These are phyloP conservation scores for Apodospora peruviana DNA, from an alignment of 495 filamentous ascomycete species.

Conservation along the genomic window DNA sequence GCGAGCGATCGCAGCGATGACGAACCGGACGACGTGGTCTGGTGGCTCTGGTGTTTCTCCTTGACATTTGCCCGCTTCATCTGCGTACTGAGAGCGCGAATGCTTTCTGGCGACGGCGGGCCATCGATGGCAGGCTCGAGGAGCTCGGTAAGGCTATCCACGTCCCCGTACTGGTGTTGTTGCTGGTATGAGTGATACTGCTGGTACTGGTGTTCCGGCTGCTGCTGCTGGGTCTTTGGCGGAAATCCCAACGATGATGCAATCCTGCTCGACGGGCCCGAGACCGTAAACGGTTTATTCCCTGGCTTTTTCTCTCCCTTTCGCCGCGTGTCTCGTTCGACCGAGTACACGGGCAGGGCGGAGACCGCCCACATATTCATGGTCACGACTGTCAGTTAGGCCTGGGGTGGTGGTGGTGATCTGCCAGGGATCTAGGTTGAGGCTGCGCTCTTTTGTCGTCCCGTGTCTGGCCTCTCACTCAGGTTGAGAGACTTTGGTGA, in stretches of 20 bases:
- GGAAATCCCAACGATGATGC: constrained; percentile 1
- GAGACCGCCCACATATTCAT: constrained; percentile 33
- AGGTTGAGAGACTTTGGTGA: too few relatives aligned
- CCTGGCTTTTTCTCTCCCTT: constrained; percentile 20
- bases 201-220: neutral
- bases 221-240: neutral
- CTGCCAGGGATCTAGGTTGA: neutral
- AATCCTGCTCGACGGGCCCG: constrained; percentile 2
- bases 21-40: constrained; percentile 42
- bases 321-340: constrained; percentile 14
- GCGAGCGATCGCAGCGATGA: constrained; percentile 38
- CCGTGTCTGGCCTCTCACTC: too few relatives aligned
- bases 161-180: constrained; percentile 13
- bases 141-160: constrained; percentile 24
- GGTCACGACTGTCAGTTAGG: neutral
- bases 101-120: constrained; percentile 48
- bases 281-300: constrained; percentile 1
- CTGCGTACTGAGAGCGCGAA: constrained; percentile 46
- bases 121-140: constrained; percentile 47
- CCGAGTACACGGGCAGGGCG: constrained; percentile 24
- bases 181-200: neutral
- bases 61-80: constrained; percentile 41
- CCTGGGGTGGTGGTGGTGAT: neutral
- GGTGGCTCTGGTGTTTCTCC: constrained; percentile 39
- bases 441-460: too few relatives aligned